Percentiles rank a stretch among this genome's conserved stretches.
Conservation (phyloP, 139 green algal genomes). For the Volvox reticuliferus region DNA sequence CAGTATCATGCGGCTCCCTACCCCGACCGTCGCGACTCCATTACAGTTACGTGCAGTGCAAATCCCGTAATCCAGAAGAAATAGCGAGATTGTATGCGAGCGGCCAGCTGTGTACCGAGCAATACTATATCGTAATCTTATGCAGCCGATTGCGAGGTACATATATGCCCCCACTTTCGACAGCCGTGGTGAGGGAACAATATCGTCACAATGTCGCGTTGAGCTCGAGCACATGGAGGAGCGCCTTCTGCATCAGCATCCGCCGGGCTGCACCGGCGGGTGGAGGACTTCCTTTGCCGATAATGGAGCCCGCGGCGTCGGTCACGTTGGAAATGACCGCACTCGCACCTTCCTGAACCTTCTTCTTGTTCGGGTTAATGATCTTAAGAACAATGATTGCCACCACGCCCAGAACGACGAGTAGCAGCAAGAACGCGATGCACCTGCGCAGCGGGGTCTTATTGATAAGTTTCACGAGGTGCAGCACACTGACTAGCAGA, state of each 20-base stretch:
- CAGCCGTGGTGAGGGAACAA: background rate
- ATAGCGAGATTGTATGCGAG: no score
- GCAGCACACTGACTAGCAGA: no score
- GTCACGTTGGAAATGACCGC: background rate
- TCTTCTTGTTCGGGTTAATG: slow-evolving; percentile 68
- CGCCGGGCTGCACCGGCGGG: background rate
- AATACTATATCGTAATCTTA: no score
- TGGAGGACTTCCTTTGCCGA: background rate
- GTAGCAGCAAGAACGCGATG: slow-evolving; percentile 84
- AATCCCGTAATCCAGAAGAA: no score
- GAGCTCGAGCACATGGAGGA: slow-evolving; percentile 10
- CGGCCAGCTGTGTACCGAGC: no score
- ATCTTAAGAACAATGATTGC: slow-evolving; percentile 82
- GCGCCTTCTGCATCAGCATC: background rate
- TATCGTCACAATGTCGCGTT: slow-evolving; percentile 24
- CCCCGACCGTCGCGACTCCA: no score
- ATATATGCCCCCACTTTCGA: no score
- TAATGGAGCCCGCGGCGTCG: background rate
- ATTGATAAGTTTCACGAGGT: no score
- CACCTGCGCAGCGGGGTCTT: slow-evolving; percentile 66
- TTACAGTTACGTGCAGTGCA: no score
- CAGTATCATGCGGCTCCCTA: no score
- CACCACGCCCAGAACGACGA: slow-evolving; percentile 78
- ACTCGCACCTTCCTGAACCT: slow-evolving; percentile 35
- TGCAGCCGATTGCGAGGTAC: no score